Evolutionary conservation across 2,329 filamentous ascomycete species (phyloP).

Genomic region (Neophaeococcomyces mojaviensis): DNA sequence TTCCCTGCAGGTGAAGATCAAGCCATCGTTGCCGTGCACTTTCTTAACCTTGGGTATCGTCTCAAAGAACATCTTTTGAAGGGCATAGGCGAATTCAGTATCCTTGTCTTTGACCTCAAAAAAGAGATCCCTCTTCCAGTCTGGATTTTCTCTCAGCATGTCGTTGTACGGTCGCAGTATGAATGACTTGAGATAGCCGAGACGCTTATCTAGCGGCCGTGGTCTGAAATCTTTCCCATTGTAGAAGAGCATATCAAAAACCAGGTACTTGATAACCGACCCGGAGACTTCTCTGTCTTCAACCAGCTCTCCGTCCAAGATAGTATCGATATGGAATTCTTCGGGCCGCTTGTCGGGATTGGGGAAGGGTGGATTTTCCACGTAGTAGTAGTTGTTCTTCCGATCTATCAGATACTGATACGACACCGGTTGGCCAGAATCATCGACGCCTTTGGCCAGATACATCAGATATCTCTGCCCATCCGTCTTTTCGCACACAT

Average conservation of each 20-base stretch:
- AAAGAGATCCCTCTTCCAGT: conserved; percentile 56
- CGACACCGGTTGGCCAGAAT: neutral
- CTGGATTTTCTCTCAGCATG: conserved; percentile 64
- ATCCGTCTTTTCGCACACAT: conserved; percentile 96
- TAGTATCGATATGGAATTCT: conserved; percentile 68
- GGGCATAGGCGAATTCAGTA: conserved; percentile 81
- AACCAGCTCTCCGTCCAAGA: conserved; percentile 91
- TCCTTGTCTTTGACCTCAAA: conserved; percentile 83
- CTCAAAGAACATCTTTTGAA: conserved; percentile 85
- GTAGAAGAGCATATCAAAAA: conserved; percentile 86
- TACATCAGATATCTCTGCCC: conserved; percentile 94
- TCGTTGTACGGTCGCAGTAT: conserved; percentile 72
- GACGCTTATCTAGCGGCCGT: conserved; percentile 75
- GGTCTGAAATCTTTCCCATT: conserved; percentile 69
- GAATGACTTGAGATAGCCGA: conserved; percentile 75
- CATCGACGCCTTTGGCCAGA: conserved; percentile 52
- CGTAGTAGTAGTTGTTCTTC: conserved; percentile 92
- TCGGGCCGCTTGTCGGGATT: conserved; percentile 47
- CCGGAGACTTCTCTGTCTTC: conserved; percentile 65
- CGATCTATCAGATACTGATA: conserved; percentile 91
- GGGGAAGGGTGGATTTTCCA: conserved; percentile 75
- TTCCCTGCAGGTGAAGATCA: conserved; percentile 93
- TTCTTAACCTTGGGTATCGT: conserved; percentile 69
- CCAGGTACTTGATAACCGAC: conserved; percentile 70
- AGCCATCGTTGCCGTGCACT: conserved; percentile 82